Percentiles rank a stretch among this genome's conserved stretches.
Conservation (phyloP, 305 asterid genomes). For the Fraxinus ornus region DNA sequence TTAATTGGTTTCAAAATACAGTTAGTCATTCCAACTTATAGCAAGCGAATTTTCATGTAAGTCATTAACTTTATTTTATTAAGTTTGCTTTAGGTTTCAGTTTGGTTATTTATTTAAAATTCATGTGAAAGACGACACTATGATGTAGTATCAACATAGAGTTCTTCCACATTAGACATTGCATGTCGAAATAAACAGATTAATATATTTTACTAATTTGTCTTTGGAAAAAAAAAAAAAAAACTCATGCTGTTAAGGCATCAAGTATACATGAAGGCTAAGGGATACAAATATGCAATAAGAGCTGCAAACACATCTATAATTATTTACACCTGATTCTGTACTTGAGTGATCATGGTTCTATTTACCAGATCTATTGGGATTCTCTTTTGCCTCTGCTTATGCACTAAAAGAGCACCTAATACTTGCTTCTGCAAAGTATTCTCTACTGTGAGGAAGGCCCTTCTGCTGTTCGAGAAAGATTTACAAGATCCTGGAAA, state of each 20-base stretch:
- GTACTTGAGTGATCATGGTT: background rate
- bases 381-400: background rate
- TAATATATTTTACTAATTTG: background rate
- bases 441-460: conserved; percentile 7
- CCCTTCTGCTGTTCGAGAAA: conserved; percentile 22
- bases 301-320: background rate
- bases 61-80: too few relatives aligned
- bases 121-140: background rate
- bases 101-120: too few relatives aligned
- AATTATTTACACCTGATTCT: background rate
- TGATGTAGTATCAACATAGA: background rate
- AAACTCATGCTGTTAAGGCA: background rate
- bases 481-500: conserved; percentile 15
- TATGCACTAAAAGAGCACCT: background rate
- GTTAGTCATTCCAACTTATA: background rate
- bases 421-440: background rate
- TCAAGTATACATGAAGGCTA: background rate
- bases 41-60: too few relatives aligned
- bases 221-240: background rate
- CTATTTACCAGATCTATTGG: background rate
- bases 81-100: too few relatives aligned
- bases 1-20: background rate
- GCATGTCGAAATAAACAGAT: background rate
- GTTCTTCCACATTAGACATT: background rate
- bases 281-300: background rate